Evolutionary conservation across 768 basidiomycete species (phyloP), one percentile per base, ranked within the genome.

Genomic region (Mycena indigotica): DNA sequence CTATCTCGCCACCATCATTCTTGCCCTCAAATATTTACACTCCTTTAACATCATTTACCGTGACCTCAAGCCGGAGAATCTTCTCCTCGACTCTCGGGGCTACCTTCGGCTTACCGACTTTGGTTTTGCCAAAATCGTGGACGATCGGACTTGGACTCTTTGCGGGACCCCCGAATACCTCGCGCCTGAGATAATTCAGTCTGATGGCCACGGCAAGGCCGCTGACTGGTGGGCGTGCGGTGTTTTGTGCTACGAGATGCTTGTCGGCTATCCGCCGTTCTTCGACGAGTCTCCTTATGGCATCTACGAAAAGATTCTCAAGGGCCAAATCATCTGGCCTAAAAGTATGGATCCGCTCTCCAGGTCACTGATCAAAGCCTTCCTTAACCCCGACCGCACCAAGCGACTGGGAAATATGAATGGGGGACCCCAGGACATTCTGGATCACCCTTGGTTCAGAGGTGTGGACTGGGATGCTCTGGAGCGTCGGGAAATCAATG

Each of bases 191-290:
- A 97, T 99, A 56, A 97, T 99, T 56, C 89, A 96, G 67, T 94
- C 93, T 5, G 95, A 96, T 61, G 97, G 97, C 12, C 97, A 99
- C 72, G 95, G 95, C 12, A 96, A 97, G 72, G 95, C 95, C 8
- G 95, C 95, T 5, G 96, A 99, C 70, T 99, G 95, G 95, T 99
- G 97, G 97, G 96, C 97, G 8, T 89, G 95, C 66, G 97, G 97
- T 19, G 91, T 98, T 45, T 79, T 99, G 30, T 93, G 92, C 71
- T 99, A 96, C 71, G 97, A 99, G 72, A 98, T 98, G 95, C 84
- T 99, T 41, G 96, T 96, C 28, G 97, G 97, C 1, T 98, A 96
- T 69, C 95, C 96, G 25, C 97, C 97, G 21, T 99, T 98, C 81
- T 98, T 93, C 73, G 95, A 98, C 69, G 93, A 97, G 71, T 93